These are phyloP conservation scores for Neurospora sp. DNA, from an alignment of 495 filamentous ascomycete genomes.

Conservation along the genomic window DNA sequence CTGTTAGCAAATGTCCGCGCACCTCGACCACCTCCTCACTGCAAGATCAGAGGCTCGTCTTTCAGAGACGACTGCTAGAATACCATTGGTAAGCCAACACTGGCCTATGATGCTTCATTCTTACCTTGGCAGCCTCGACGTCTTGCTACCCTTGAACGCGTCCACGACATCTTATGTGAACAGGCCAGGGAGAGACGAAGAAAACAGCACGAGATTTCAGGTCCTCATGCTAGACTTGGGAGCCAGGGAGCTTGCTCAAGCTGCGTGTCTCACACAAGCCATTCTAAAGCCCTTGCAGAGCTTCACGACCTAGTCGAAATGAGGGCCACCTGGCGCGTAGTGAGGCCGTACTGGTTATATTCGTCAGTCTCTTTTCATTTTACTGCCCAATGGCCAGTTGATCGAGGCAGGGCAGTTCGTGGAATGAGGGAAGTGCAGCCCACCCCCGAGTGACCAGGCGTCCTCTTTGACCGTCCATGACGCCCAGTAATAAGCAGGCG, in stretches of 20 bases:
- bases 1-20: not conserved
- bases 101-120: not conserved
- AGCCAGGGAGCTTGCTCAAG: not conserved
- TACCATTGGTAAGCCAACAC: not conserved
- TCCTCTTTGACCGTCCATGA: not conserved
- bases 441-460: not conserved
- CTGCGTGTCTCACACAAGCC: not conserved
- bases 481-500: not conserved
- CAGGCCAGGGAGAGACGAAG: not conserved
- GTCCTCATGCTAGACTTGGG: not conserved
- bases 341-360: not conserved
- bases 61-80: not conserved
- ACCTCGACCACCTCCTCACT: not conserved
- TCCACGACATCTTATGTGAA: not conserved
- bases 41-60: not conserved
- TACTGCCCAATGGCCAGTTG: not conserved
- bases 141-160: not conserved
- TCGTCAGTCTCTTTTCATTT: not conserved
- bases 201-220: not conserved
- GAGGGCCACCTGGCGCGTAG: not conserved
- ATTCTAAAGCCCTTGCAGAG: not conserved
- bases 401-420: not conserved
- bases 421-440: not conserved
- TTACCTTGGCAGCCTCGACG: not conserved
- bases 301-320: not conserved